Percentiles rank a stretch among this genome's conserved stretches.
phyloP scores from a whole-genome alignment of 306 rosid genomes.

The Cyclanthera cordifolia region DNA sequence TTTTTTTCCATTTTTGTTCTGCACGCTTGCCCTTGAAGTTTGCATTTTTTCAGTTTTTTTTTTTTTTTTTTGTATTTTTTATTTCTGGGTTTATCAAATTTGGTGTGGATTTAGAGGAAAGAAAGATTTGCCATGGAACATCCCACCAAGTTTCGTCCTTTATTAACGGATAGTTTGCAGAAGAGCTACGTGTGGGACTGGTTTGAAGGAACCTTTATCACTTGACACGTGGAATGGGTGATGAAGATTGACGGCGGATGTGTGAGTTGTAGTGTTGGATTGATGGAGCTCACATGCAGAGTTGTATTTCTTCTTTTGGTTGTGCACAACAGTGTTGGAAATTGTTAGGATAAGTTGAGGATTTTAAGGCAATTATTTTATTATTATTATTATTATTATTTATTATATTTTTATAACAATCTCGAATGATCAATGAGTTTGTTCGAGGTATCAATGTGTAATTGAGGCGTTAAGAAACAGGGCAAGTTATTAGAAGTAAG shows the following conservation, averaged over 20 bases:
- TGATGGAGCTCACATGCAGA: constrained; percentile 2
- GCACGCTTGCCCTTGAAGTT: constrained; percentile 15
- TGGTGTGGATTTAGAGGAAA: constrained; percentile 4
- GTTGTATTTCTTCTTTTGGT: background rate
- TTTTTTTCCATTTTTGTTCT: background rate
- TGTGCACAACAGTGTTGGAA: background rate
- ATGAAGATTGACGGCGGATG: background rate
- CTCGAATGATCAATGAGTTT: too few species aligned
- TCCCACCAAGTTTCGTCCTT: constrained; percentile 10
- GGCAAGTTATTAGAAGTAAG: too few species aligned
- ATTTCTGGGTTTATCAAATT: constrained; percentile 3
- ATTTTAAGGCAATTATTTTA: constrained; percentile 4
- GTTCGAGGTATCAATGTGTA: too few species aligned
- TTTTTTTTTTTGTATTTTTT: background rate
- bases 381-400: too few species aligned
- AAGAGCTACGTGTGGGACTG: background rate
- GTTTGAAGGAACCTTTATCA: background rate
- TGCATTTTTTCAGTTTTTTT: background rate
- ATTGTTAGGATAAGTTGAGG: background rate
- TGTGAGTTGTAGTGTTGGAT: background rate
- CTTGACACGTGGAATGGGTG: background rate
- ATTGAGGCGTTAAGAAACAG: too few species aligned
- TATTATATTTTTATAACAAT: too few species aligned
- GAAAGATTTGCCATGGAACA: constrained; percentile 6
- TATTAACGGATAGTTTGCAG: constrained; percentile 10